phyloP scores from a whole-genome alignment of 441 rosid species.

The Erodium chrysanthum region DNA sequence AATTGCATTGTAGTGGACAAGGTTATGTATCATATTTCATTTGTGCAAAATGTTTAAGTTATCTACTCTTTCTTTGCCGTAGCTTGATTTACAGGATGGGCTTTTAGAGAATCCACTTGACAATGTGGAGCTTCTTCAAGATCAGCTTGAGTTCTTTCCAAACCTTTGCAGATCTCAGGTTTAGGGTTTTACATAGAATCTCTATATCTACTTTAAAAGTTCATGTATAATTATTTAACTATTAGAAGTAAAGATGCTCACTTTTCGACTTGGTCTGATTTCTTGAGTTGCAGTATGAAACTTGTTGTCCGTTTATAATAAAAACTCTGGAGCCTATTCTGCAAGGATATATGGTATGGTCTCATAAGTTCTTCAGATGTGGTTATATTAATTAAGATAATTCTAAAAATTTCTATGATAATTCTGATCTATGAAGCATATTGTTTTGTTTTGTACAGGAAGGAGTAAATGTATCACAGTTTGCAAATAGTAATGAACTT shows the following conservation, averaged over 20 bases:
- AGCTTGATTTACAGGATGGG: slow-evolving; percentile 80
- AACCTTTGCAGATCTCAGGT: slow-evolving; percentile 98
- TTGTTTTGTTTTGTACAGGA: slow-evolving; percentile 42
- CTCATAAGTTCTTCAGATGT: slow-evolving; percentile 10
- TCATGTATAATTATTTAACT: slow-evolving; percentile 5
- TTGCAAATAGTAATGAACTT: slow-evolving; percentile 48
- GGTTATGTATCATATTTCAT: background rate
- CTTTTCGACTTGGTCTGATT: slow-evolving; percentile 13
- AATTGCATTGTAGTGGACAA: background rate
- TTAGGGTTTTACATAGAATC: slow-evolving; percentile 10
- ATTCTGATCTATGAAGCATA: background rate
- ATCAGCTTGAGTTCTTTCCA: slow-evolving; percentile 97
- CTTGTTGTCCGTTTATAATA: slow-evolving; percentile 64
- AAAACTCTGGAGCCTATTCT: slow-evolving; percentile 88
- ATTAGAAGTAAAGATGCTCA: background rate
- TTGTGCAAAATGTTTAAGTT: background rate
- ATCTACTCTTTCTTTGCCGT: slow-evolving; percentile 15
- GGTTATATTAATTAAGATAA: slow-evolving; percentile 8
- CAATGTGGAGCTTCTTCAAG: slow-evolving; percentile 96
- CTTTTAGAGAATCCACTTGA: slow-evolving; percentile 83
- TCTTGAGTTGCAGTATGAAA: slow-evolving; percentile 67
- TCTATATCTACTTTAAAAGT: slow-evolving; percentile 10
- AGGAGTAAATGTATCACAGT: slow-evolving; percentile 51
- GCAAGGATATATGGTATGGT: slow-evolving; percentile 77
- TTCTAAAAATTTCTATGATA: slow-evolving; percentile 7